phyloP scores from a whole-genome alignment of 768 basidiomycete species.

The Mycena vitilis region DNA sequence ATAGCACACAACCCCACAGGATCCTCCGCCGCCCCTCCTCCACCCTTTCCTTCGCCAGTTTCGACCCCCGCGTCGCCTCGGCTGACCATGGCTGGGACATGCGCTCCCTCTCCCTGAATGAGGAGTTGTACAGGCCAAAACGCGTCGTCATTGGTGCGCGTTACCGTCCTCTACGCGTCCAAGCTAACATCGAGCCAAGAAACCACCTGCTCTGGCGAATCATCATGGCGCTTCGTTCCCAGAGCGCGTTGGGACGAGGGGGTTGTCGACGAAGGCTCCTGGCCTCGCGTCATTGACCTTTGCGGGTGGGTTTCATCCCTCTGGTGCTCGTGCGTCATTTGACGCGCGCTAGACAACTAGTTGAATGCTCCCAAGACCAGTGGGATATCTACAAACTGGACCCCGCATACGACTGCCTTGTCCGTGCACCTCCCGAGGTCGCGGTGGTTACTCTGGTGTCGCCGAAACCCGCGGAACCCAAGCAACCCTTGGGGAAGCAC shows the following conservation, averaged over 20 bases:
- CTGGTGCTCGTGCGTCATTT: slow-evolving; percentile 24
- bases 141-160: slow-evolving; percentile 71
- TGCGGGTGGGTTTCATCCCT: slow-evolving; percentile 67
- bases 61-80: slow-evolving; percentile 76
- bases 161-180: not conserved
- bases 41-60: slow-evolving; percentile 77
- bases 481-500: slow-evolving; percentile 39
- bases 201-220: slow-evolving; percentile 63
- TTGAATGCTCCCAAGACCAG: slow-evolving; percentile 75
- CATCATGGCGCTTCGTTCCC: slow-evolving; percentile 84
- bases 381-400: slow-evolving; percentile 92
- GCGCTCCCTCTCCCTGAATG: slow-evolving; percentile 56
- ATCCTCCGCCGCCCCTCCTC: slow-evolving; percentile 71
- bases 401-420: slow-evolving; percentile 74
- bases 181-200: slow-evolving; percentile 40
- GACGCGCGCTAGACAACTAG: slow-evolving; percentile 52
- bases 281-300: slow-evolving; percentile 74
- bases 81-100: slow-evolving; percentile 48
- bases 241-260: slow-evolving; percentile 69
- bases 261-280: slow-evolving; percentile 72
- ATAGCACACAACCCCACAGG: slow-evolving; percentile 67
- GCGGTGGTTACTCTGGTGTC: slow-evolving; percentile 47
- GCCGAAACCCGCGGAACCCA: slow-evolving; percentile 33
- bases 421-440: slow-evolving; percentile 55
- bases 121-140: slow-evolving; percentile 67